Evolutionary conservation across 257 asterid genomes (phyloP).

Genomic region (Verbena officinalis): DNA sequence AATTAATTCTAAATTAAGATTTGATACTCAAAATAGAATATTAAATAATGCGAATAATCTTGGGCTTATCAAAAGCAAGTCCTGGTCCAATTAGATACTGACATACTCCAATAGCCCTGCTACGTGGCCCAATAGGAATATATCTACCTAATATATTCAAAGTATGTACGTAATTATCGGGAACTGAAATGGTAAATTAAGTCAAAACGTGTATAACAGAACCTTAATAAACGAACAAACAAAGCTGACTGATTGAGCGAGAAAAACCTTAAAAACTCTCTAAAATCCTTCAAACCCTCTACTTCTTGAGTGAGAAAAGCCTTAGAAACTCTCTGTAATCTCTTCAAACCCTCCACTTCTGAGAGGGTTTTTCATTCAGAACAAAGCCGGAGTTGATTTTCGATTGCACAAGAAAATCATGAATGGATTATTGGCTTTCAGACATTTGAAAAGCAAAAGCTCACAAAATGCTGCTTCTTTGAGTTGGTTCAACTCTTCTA

Average conservation of each 20-base stretch:
- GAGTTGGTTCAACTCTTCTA: conserved; percentile 28
- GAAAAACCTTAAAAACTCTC: background rate
- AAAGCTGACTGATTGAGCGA: background rate
- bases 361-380: background rate
- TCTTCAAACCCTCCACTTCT: background rate
- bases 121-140: too few species aligned
- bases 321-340: too few species aligned
- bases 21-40: too few species aligned
- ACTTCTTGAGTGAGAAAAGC: background rate
- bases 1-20: too few species aligned
- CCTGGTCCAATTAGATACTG: too few species aligned
- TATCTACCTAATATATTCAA: too few species aligned
- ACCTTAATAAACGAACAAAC: background rate
- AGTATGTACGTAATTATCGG: background rate
- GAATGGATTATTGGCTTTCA: conserved; percentile 41
- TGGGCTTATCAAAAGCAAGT: too few species aligned
- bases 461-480: conserved; percentile 25
- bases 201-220: background rate
- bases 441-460: conserved; percentile 43
- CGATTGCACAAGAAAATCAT: conserved; percentile 26
- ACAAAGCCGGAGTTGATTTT: background rate
- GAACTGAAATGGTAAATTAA: background rate
- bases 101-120: too few species aligned
- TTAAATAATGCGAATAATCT: too few species aligned
- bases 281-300: background rate